These are phyloP conservation scores for Aspergillus carbonarius DNA, from an alignment of 2,329 filamentous ascomycete genomes.

Conservation along the genomic window DNA sequence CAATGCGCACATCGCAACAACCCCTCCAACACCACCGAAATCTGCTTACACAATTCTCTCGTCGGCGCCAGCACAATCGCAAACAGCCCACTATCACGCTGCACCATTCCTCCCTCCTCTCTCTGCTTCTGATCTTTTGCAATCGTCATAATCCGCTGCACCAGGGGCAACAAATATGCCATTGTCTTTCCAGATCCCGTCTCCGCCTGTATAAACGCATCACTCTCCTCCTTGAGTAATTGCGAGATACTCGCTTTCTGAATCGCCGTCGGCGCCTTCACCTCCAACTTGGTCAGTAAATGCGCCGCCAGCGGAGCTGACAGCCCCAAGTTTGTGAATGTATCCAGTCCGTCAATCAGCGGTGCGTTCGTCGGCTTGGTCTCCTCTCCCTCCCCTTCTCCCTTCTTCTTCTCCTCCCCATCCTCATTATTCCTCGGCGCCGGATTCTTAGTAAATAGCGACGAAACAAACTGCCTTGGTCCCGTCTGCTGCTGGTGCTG, in stretches of 20 bases:
- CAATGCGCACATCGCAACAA: constrained; percentile 86
- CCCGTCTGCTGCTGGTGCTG: constrained; percentile 36
- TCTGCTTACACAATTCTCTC: constrained; percentile 91
- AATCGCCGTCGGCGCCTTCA: constrained; percentile 91
- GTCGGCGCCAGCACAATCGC: constrained; percentile 93
- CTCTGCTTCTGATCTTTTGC: constrained; percentile 43
- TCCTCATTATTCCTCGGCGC: constrained; percentile 59
- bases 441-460: constrained; percentile 89
- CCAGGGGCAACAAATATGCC: constrained; percentile 89
- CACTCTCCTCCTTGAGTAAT: constrained; percentile 74
- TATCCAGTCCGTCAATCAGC: constrained; percentile 76
- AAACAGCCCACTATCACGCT: constrained; percentile 85
- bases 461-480: constrained; percentile 73
- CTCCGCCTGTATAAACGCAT: constrained; percentile 95
- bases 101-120: constrained; percentile 48
- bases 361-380: constrained; percentile 84
- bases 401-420: constrained; percentile 35
- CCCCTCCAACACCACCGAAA: constrained; percentile 79
- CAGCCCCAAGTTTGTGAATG: constrained; percentile 81
- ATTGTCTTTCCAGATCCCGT: constrained; percentile 97
- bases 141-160: constrained; percentile 81
- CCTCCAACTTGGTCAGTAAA: constrained; percentile 76
- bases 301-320: constrained; percentile 78
- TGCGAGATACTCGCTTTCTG: constrained; percentile 86
- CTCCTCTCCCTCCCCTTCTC: constrained; percentile 40